Evolutionary conservation across 768 basidiomycete genomes (phyloP).

Genomic region (Mycena capillaripes): DNA sequence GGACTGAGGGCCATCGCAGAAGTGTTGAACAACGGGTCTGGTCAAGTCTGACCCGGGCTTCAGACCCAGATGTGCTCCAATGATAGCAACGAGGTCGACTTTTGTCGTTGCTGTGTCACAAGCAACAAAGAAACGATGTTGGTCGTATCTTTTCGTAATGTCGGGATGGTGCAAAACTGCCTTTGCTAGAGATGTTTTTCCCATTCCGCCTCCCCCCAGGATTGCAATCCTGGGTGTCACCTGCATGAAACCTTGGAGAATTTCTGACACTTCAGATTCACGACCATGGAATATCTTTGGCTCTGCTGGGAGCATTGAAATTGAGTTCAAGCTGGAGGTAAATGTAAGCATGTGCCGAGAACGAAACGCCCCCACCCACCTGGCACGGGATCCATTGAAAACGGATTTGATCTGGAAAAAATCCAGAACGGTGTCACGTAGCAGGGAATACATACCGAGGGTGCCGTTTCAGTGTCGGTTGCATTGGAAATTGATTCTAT

Average conservation of each 20-base stretch:
- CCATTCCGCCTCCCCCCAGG: constrained; percentile 6
- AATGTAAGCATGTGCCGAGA: not conserved
- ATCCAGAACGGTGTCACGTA: not conserved
- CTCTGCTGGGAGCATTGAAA: constrained; percentile 3
- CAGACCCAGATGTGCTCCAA: not conserved
- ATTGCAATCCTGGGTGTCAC: not conserved
- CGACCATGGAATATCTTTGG: constrained; percentile 8
- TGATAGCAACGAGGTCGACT: not conserved
- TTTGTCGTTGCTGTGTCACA: not conserved
- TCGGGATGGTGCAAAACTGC: not conserved
- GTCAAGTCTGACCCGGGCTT: not conserved
- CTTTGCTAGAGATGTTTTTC: constrained; percentile 2
- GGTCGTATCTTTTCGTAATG: not conserved
- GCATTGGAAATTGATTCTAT: not conserved
- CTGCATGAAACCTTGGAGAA: not conserved
- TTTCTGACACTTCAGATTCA: not conserved
- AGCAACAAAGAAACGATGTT: not conserved
- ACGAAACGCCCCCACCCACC: not conserved
- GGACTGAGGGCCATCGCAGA: not conserved
- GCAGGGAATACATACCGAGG: not conserved
- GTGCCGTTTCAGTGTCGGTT: not conserved
- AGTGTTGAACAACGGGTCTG: not conserved
- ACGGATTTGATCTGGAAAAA: not conserved
- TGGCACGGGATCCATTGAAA: not conserved
- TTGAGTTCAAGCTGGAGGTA: not conserved